Base-by-base conservation (phyloP, 805 yeast species). In the Candida succiphila region DNA sequence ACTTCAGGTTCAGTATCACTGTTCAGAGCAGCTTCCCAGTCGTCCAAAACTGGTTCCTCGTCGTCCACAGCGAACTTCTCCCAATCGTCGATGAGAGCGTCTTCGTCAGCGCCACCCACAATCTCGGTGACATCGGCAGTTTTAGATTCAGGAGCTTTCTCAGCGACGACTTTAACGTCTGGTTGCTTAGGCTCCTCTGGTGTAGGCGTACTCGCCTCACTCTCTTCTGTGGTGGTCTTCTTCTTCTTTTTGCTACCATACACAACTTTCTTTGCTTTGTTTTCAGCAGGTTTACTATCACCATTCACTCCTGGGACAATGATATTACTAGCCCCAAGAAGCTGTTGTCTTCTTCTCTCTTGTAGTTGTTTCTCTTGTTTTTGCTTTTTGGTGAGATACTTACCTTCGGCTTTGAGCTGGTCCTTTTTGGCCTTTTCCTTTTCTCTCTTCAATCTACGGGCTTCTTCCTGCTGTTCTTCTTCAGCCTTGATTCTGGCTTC, bases 401-500 rank as follows among this genome's bases (percentile, higher is more conserved):
- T 92, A 52, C 99, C 99, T 61, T 89, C 96, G 24, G 96, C 92
- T 62, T 84, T 85, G 56, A 92, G 75, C 62, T 85, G 89, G 50
- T 92, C 98, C 45, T 74, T 80, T 67, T 82, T 30, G 38, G 72
- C 70, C 61, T 72, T 81, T 51, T 89, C 96, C 55, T 75, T 83
- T 60, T 92, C 98, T 50, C 78, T 85, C 72, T 83, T 89, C 10
- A 66, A 68, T 46, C 60, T 66, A 36, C 69, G 73, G 25, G 72
- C 76, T 45, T 73, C 88, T 41, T 69, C 71, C 37, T 65, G 66
- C 35, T 63, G 73, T 18, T 59, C 83, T 50, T 78, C 95, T 52
- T 78, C 92, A 44, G 67, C 78, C 27, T 62, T 66, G 5, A 61
- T 61, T 17, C 49, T 49, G 36, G 56, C 62, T 44, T 69, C 76